A percentile compares a stretch with the other conserved stretches of the same genome.
These are phyloP conservation scores for Asclepias syriaca DNA, from an alignment of 257 asterid genomes.

Conservation along the genomic window DNA sequence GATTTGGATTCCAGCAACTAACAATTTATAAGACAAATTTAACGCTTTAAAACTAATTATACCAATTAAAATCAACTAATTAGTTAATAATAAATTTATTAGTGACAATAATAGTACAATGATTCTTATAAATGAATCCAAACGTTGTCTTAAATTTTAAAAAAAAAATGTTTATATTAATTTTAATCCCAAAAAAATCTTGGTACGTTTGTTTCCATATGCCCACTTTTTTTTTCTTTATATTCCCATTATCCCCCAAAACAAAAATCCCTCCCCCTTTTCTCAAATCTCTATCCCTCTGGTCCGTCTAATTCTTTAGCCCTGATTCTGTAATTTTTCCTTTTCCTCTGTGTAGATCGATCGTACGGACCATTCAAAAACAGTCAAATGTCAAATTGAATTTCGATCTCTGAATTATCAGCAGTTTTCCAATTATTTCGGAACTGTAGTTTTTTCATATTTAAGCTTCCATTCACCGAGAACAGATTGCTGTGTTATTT, in stretches of 20 bases:
- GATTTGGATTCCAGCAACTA: too few relatives aligned
- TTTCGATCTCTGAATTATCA: not conserved
- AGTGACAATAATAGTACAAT: too few relatives aligned
- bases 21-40: too few relatives aligned
- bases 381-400: not conserved
- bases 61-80: too few relatives aligned
- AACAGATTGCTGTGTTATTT: not conserved
- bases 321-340: not conserved
- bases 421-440: conserved; percentile 11
- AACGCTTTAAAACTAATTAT: too few relatives aligned
- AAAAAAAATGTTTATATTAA: too few relatives aligned
- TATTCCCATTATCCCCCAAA: not conserved
- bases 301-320: not conserved
- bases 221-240: not conserved
- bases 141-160: too few relatives aligned
- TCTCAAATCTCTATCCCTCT: not conserved
- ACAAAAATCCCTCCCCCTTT: not conserved
- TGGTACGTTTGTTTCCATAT: not conserved
- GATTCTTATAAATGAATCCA: too few relatives aligned
- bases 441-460: not conserved
- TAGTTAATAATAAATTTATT: too few relatives aligned
- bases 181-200: too few relatives aligned
- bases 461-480: not conserved
- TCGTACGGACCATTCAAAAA: not conserved
- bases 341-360: not conserved